Evolutionary conservation across 306 rosid species (phyloP).

Genomic region (Rosa chinensis): DNA sequence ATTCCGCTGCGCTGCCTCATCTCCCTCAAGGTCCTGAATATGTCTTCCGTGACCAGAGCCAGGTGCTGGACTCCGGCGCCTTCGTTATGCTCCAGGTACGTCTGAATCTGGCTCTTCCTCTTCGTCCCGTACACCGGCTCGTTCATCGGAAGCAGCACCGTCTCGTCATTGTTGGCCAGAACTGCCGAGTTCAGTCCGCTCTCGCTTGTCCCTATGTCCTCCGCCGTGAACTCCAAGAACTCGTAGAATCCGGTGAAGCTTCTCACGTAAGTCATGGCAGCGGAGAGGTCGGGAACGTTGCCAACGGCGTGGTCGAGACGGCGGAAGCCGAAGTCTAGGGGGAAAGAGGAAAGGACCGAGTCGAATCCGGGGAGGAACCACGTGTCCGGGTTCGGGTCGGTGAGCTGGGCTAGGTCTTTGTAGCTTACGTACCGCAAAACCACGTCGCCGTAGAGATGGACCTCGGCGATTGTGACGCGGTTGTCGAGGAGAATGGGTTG

Average conservation of each 20-base stretch:
- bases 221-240: constrained; percentile 94
- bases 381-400: constrained; percentile 28
- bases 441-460: constrained; percentile 80
- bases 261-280: constrained; percentile 52
- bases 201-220: constrained; percentile 85
- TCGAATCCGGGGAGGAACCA: constrained; percentile 82
- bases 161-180: constrained; percentile 71
- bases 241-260: constrained; percentile 76
- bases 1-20: constrained; percentile 67
- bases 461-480: constrained; percentile 54
- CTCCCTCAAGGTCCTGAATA: constrained; percentile 73
- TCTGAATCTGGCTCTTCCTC: constrained; percentile 89
- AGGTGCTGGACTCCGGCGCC: constrained; percentile 90
- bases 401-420: background rate
- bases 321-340: constrained; percentile 68
- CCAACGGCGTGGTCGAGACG: constrained; percentile 92
- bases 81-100: constrained; percentile 88
- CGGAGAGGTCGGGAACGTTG: constrained; percentile 59
- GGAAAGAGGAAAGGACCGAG: constrained; percentile 35
- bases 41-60: constrained; percentile 59
- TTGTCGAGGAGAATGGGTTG: constrained; percentile 48
- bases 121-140: constrained; percentile 91
- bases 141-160: constrained; percentile 72
- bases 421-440: constrained; percentile 80
- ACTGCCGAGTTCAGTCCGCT: constrained; percentile 85